A percentile compares a stretch with the other conserved stretches of the same genome.
Conservation (phyloP, 805 yeast species). For the Hyphopichia homilentoma region DNA sequence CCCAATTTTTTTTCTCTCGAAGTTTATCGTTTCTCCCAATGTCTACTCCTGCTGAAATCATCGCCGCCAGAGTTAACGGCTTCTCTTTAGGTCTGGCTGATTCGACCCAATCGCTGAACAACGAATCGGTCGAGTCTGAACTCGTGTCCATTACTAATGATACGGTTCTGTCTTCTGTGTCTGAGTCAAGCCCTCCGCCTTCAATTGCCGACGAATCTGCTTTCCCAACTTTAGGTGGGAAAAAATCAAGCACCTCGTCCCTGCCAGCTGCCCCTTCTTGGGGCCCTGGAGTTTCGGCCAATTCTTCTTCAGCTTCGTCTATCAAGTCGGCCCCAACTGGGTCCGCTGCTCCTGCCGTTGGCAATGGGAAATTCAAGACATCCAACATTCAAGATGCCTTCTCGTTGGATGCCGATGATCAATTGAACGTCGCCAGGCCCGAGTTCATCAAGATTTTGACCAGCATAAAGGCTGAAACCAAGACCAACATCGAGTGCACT, state of each 20-base stretch:
- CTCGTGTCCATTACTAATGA: conserved; percentile 13
- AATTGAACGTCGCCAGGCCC: conserved; percentile 55
- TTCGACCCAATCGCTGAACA: too few species aligned
- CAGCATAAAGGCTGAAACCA: conserved; percentile 54
- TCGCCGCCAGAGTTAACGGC: conserved; percentile 38
- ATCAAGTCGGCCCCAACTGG: conserved; percentile 12
- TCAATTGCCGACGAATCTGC: conserved; percentile 52
- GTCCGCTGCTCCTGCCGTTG: conserved; percentile 12
- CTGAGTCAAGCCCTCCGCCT: conserved; percentile 23
- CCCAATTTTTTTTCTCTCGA: conserved; percentile 1
- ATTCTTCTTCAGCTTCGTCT: conserved; percentile 13
- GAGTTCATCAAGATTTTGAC: conserved; percentile 68
- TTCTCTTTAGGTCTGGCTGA: conserved; percentile 9
- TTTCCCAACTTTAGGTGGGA: conserved; percentile 64
- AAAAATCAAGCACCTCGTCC: conserved; percentile 18
- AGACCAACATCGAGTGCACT: conserved; percentile 78
- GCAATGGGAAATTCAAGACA: conserved; percentile 39
- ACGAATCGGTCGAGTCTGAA: conserved; percentile 1
- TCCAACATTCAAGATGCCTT: conserved; percentile 75
- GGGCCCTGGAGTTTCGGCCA: conserved; percentile 33
- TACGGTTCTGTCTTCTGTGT: conserved; percentile 10
- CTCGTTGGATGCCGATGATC: conserved; percentile 66
- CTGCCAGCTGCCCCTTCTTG: conserved; percentile 33
- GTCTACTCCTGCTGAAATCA: conserved; percentile 48
- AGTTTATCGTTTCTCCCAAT: conserved; percentile 11